These are phyloP conservation scores for Erodium texanum DNA, from an alignment of 441 rosid genomes.

Conservation along the genomic window DNA sequence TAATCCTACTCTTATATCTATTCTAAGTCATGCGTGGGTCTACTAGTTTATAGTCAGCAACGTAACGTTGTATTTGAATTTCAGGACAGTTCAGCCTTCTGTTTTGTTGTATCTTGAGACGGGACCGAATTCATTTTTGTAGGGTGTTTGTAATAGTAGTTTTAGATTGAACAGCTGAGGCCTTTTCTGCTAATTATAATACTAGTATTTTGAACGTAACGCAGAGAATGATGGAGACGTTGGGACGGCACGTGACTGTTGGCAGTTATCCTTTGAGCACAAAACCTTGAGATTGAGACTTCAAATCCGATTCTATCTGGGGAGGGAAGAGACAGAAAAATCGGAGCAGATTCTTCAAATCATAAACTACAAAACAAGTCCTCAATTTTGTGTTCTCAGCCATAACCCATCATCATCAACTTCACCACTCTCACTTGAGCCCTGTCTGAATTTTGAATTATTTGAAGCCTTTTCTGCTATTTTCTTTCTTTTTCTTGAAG, in stretches of 20 bases:
- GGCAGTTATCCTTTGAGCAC: not conserved
- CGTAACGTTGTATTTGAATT: too few relatives aligned
- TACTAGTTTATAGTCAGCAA: too few relatives aligned
- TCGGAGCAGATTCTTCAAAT: not conserved
- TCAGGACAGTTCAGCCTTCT: too few relatives aligned
- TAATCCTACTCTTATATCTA: too few relatives aligned
- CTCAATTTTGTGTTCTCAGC: not conserved
- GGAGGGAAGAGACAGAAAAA: too few relatives aligned
- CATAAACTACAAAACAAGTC: not conserved
- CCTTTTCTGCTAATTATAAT: not conserved
- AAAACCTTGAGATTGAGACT: not conserved
- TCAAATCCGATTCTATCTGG: too few relatives aligned
- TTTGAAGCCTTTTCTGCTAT: not conserved
- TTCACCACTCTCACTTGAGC: not conserved
- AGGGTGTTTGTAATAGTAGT: too few relatives aligned
- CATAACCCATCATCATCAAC: not conserved
- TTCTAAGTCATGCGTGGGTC: too few relatives aligned
- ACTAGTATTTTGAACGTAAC: not conserved
- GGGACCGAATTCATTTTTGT: too few relatives aligned
- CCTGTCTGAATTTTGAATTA: not conserved
- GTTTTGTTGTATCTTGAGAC: too few relatives aligned
- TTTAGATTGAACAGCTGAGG: too few relatives aligned
- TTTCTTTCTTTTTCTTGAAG: slow-evolving; percentile 11
- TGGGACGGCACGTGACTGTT: not conserved
- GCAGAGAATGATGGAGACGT: slow-evolving; percentile 3